Base-by-base conservation (phyloP, 495 filamentous ascomycete species). In the Usnea hakonensis region DNA sequence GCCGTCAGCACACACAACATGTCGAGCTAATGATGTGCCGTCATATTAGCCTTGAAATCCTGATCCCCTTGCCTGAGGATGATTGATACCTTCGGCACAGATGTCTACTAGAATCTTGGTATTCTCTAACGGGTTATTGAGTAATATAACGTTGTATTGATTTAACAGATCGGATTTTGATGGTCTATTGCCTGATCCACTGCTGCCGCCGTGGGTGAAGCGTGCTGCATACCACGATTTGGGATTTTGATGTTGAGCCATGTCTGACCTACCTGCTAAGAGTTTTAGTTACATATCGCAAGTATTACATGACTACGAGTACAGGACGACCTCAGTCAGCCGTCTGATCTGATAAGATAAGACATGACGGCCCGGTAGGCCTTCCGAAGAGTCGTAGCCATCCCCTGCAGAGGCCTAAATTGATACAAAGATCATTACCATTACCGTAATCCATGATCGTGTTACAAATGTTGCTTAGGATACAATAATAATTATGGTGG, bases 111-210 rank as follows among this genome's bases (percentile, higher is more conserved):
- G 48, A 5, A 63, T 21, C 17, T 11, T 35, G 3, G 28, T 58
- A 28, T 81, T 73, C 4, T 79, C 78, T 57, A 91, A 83, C 43
- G 87, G 86, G 64, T 90, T 85, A 69, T 94, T 90, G 41, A 92
- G 78, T 16, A 90, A 71, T 33, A 92, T 66, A 28, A 92, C 74
- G 2, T 83, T 84, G 65, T 84, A 88, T 38, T 72, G 72, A 19
- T 69, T 71, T n/a, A 70, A 69, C 1, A 67, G 3, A 5, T 40
- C 16, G 54, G 30, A 14, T 0, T 26, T 14, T 28, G 30, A 28
- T 50, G 23, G 10, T 50, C 13, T 13, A 30, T 28, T 26, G 17
- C 46, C 11, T 17, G 46, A 36, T 0, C 40, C 26, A 48, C 19
- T 6, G 40, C 19, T 55, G 5, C 68, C 10, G 63, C 52, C 64